Percentiles rank a stretch among this genome's conserved stretches.
These are phyloP conservation scores for Serendipita indica DNA, from an alignment of 768 basidiomycete genomes.

Conservation along the genomic window DNA sequence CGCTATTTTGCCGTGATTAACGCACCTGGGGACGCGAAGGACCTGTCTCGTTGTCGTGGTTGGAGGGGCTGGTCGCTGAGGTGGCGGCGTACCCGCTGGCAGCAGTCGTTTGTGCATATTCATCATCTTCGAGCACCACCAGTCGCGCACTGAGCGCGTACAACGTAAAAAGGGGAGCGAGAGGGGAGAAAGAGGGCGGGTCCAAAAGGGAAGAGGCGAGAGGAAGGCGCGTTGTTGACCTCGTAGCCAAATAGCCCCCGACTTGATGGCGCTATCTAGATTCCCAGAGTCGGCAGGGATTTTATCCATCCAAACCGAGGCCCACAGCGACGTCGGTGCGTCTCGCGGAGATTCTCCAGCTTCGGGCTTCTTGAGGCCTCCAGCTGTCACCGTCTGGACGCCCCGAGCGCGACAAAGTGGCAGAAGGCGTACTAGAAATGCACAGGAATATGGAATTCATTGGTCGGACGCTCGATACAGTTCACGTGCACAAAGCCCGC, in stretches of 20 bases:
- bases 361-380: neutral
- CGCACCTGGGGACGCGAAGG: neutral
- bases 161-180: too few species aligned
- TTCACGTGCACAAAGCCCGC: neutral
- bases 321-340: neutral
- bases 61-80: constrained; percentile 1
- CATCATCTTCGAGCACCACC: too few species aligned
- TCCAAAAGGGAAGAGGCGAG: neutral
- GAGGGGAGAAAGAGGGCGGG: neutral
- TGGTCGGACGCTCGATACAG: neutral
- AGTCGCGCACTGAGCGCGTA: too few species aligned
- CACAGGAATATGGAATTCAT: constrained; percentile 8
- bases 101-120: constrained; percentile 1
- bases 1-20: neutral
- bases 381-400: neutral
- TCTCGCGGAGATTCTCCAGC: constrained; percentile 1
- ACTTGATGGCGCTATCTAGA: too few species aligned
- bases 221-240: neutral
- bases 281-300: too few species aligned
- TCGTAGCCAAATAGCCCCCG: too few species aligned
- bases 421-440: constrained; percentile 4
- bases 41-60: neutral
- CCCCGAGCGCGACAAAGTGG: neutral
- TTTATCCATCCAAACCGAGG: neutral
- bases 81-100: neutral